Evolutionary conservation across 352 stramenopile species (phyloP).

Genomic region (Phytophthora quininea): DNA sequence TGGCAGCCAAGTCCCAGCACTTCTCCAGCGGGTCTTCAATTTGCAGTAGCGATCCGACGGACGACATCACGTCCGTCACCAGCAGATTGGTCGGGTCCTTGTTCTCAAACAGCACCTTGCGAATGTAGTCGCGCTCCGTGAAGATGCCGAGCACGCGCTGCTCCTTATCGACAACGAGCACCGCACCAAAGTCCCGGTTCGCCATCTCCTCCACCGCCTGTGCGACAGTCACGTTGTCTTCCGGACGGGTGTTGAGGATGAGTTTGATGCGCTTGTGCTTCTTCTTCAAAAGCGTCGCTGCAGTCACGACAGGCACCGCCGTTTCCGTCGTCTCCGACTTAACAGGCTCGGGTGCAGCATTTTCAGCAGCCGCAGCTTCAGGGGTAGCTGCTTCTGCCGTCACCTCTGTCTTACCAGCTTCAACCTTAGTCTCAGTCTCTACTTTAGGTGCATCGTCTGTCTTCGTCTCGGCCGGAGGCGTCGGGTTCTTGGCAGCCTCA

Average conservation of each 20-base stretch:
- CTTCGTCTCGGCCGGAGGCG: neutral
- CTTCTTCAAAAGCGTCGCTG: slow-evolving; percentile 77
- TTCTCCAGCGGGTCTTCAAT: slow-evolving; percentile 83
- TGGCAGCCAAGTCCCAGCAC: slow-evolving; percentile 75
- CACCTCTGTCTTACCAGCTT: slow-evolving; percentile 5
- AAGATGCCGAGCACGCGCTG: slow-evolving; percentile 85
- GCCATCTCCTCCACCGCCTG: slow-evolving; percentile 81
- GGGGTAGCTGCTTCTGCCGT: slow-evolving; percentile 3
- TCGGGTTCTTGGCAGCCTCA: slow-evolving; percentile 59
- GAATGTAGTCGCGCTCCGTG: slow-evolving; percentile 86
- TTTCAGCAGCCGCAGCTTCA: slow-evolving; percentile 2
- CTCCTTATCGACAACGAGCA: slow-evolving; percentile 85
- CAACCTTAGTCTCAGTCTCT: slow-evolving; percentile 3
- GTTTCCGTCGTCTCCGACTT: slow-evolving; percentile 14
- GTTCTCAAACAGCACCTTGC: slow-evolving; percentile 77
- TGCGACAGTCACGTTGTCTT: slow-evolving; percentile 80
- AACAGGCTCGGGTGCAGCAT: slow-evolving; percentile 2
- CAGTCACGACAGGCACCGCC: slow-evolving; percentile 48
- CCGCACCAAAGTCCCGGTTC: slow-evolving; percentile 79
- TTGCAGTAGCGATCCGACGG: slow-evolving; percentile 61
- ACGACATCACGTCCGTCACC: slow-evolving; percentile 66
- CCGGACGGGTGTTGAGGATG: slow-evolving; percentile 80
- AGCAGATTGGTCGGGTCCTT: slow-evolving; percentile 63
- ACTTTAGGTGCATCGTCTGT: neutral
- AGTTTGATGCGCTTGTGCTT: slow-evolving; percentile 85